Evolutionary conservation across 257 asterid species (phyloP), one percentile per base, ranked within the genome.

Genomic region (Mitragyna speciosa): DNA sequence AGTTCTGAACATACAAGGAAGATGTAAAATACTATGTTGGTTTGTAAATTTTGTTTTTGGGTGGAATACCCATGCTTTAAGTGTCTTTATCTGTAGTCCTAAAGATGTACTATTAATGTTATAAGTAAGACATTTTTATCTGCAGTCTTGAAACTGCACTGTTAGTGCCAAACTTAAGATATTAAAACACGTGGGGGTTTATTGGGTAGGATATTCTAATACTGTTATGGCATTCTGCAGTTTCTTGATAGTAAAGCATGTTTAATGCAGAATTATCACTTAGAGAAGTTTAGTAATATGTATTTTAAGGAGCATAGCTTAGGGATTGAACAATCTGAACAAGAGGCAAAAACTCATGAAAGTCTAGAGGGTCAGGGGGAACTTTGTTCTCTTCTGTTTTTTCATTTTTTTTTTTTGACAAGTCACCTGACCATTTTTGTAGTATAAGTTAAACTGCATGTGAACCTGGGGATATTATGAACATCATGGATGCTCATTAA

Each of bases 381-480:
- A n/a, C 10, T 28, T 64, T n/a, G n/a, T n/a, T 43, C 7, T 43
- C 7, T 43, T 43, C 47, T 43, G 3, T 43, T 3, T 43, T 43
- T 43, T 43, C 7, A 43, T 3, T 43, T 43, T 3, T 43, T 43
- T 43, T 43, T 43, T 3, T 43, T 3, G 3, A 3, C 3, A 7
- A 43, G 3, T 43, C 3, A 7, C 47, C 3, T 43, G n/a, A n/a
- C n/a, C n/a, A n/a, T 43, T 43, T 43, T 70, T 43, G n/a, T 70
- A 28, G 15, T n/a, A 10, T 51, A 51, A 49, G 48, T 59, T 43
- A 45, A 59, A 71, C 28, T 79, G 47, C 64, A 65, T 58, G 22
- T 26, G 70, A 64, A 10, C 33, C 82, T 41, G n/a, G 15, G 51
- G 61, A 69, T 77, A 10, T 28, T 70, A 20, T 78, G n/a, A n/a